Evolutionary conservation across 768 basidiomycete species (phyloP), one percentile per base, ranked within the genome.

Genomic region (Mycena vulgaris): DNA sequence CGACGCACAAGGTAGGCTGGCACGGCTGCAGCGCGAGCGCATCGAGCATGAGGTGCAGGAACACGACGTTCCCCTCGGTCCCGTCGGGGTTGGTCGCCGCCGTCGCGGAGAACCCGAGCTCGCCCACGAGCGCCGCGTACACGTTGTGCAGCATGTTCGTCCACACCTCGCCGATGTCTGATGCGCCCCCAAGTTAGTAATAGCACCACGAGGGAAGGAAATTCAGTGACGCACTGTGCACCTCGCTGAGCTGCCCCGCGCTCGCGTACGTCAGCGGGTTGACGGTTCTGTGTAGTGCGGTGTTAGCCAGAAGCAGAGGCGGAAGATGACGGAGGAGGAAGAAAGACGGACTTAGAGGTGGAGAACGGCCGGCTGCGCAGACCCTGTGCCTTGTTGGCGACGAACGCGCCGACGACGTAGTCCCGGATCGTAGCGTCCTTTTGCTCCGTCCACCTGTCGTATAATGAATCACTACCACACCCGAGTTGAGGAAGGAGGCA

Each of bases 311-410:
- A 6, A 35, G 33, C 7, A 13, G 33, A 13, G 13, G 13, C 17
- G 17, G 39, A 16, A 3, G 17, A 39, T 8, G 39, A 8, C 10
- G 10, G 17, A 39, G 40, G 4, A 40, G 5, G 40, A 40, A 9
- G 14, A 19, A 17, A 4, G 42, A 45, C 42, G n/a, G 4, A 45
- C 67, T 74, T 75, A 68, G 82, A 82, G 51, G 81, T 81, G 19
- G 83, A 83, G 80, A 85, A 86, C 23, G 79, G 81, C 75, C 80
- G 80, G 71, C 80, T 76, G n/a, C 85, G 77, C 74, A 86, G 83
- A 63, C 86, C 86, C 8, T 73, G 74, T 30, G 79, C 75, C 59
- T 80, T 75, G 76, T 84, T 81, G 55, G 7, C 14, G 68, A 58
- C 39, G 27, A 25, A 42, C n/a, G 35, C 23, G 27, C 57, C 57